Percentiles rank a stretch among this genome's conserved stretches.
Conservation (phyloP, 2,329 filamentous ascomycete genomes). For the Lasiodiplodia sp. region DNA sequence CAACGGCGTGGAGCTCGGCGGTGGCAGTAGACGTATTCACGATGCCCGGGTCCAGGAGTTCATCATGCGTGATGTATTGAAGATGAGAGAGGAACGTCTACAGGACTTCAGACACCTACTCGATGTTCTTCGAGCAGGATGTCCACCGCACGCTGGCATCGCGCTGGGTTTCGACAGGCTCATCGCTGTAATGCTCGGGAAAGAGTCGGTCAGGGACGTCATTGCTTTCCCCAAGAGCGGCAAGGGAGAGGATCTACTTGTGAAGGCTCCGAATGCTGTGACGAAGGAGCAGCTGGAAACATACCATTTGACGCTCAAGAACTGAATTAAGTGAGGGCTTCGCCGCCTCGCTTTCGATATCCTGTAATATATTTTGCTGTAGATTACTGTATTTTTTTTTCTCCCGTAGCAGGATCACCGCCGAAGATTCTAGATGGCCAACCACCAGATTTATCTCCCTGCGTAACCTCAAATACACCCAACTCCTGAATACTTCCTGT, state of each 20-base stretch:
- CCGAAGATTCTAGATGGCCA: conserved; percentile 7
- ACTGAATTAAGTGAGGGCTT: not conserved
- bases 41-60: conserved; percentile 82
- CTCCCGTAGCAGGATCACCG: not conserved
- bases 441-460: not conserved
- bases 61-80: conserved; percentile 81
- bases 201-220: conserved; percentile 83
- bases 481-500: not conserved
- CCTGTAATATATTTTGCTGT: conserved; percentile 9
- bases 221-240: conserved; percentile 97
- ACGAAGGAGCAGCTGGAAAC: conserved; percentile 66
- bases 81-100: conserved; percentile 76
- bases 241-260: conserved; percentile 84
- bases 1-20: conserved; percentile 93
- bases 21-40: conserved; percentile 92
- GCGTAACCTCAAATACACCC: conserved; percentile 1
- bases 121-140: conserved; percentile 81
- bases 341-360: not conserved
- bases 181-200: conserved; percentile 78
- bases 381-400: conserved; percentile 14
- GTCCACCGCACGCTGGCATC: conserved; percentile 93
- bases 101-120: conserved; percentile 85
- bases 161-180: conserved; percentile 92
- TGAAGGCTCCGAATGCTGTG: conserved; percentile 76
- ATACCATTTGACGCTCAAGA: conserved; percentile 61